A percentile compares a stretch with the other conserved stretches of the same genome.
Conservation (phyloP, 2,329 filamentous ascomycete species). For the Coniochaeta sp. region DNA sequence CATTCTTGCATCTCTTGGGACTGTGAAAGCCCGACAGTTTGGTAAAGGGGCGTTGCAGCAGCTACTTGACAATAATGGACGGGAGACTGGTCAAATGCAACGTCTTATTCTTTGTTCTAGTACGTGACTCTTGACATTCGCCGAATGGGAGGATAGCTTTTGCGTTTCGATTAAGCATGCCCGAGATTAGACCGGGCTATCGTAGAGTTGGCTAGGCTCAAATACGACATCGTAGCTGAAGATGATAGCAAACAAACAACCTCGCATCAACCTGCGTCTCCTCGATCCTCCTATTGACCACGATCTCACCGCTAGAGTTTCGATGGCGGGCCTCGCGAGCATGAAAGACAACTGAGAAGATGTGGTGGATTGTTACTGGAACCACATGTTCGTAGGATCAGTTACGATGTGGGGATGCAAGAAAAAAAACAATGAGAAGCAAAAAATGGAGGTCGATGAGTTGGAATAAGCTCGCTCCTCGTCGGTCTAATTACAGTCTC, state of each 20-base stretch:
- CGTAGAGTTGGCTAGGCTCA: no score
- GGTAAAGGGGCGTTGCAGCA: not conserved
- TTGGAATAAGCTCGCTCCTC: no score
- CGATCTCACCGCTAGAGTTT: not conserved
- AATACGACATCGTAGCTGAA: not conserved
- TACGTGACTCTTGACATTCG: no score
- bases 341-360: not conserved
- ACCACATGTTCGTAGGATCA: not conserved
- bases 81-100: not conserved
- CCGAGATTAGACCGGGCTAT: no score
- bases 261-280: not conserved
- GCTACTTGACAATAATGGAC: no score
- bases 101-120: not conserved
- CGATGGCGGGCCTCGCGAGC: not conserved
- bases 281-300: not conserved
- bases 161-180: no score
- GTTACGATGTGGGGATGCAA: not conserved
- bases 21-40: not conserved
- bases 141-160: no score
- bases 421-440: no score
- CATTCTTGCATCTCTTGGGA: not conserved
- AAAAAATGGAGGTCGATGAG: no score
- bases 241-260: not conserved
- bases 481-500: no score
- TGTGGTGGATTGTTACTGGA: not conserved